These are phyloP conservation scores for Brettanomyces sp. DNA, from an alignment of 805 yeast species.

Conservation along the genomic window DNA sequence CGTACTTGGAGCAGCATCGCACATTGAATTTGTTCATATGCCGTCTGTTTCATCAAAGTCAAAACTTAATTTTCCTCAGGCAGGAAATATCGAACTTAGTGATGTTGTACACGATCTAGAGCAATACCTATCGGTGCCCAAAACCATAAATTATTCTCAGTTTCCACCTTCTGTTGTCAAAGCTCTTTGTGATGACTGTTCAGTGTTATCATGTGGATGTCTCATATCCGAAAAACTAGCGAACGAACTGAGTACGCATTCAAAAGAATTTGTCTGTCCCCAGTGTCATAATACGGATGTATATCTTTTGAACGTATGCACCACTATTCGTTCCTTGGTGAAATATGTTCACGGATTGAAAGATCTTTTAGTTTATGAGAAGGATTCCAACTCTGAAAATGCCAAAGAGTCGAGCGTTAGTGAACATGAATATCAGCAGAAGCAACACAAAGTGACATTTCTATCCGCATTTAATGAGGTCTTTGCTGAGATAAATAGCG, in stretches of 20 bases:
- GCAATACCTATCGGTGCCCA: conserved; percentile 12
- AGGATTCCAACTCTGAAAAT: not conserved
- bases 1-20: no score
- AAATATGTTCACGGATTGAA: conserved; percentile 7
- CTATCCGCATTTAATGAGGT: conserved; percentile 29
- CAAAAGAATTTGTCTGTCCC: conserved; percentile 26
- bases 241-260: conserved; percentile 11
- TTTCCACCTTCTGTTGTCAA: conserved; percentile 13
- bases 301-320: conserved; percentile 23
- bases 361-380: conserved; percentile 6
- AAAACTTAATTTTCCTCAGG: not conserved
- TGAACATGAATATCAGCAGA: not conserved
- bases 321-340: conserved; percentile 23
- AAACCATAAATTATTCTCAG: conserved; percentile 15
- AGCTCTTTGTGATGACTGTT: conserved; percentile 19
- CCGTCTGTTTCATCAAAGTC: not conserved
- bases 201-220: conserved; percentile 32
- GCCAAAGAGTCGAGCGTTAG: not conserved
- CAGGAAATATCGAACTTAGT: not conserved
- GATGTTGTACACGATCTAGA: conserved; percentile 8
- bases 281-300: conserved; percentile 20
- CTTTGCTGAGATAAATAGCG: conserved; percentile 19
- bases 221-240: conserved; percentile 26
- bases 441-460: conserved; percentile 14
- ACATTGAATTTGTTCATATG: no score